Conservation (phyloP, 331 rosid genomes). For the Malus hybrid region DNA sequence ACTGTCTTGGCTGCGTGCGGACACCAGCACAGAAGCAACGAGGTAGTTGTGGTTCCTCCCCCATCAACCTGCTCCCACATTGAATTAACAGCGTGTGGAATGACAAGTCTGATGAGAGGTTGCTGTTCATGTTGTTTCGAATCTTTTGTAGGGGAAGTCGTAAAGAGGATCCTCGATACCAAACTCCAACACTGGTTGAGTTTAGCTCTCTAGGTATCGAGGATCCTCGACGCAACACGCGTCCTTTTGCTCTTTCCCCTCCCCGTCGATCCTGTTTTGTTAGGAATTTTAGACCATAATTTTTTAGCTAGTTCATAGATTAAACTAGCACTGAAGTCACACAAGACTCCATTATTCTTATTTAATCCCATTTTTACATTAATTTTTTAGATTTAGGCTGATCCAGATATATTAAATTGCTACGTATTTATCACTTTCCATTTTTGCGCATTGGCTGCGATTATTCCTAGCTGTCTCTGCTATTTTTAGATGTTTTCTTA, state of each 20-base stretch:
- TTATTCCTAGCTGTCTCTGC: background rate
- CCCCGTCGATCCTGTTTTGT: slow-evolving; percentile 23
- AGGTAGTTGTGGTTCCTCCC: slow-evolving; percentile 47
- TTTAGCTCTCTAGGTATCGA: slow-evolving; percentile 42
- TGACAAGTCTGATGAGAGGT: slow-evolving; percentile 52
- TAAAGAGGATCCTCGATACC: slow-evolving; percentile 52
- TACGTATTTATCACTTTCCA: background rate
- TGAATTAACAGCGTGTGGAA: slow-evolving; percentile 45
- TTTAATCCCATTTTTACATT: background rate
- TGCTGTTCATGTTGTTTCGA: slow-evolving; percentile 82
- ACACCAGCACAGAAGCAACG: slow-evolving; percentile 48
- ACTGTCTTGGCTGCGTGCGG: slow-evolving; percentile 74
- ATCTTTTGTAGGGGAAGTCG: slow-evolving; percentile 56
- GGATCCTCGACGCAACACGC: slow-evolving; percentile 8
- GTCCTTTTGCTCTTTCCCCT: slow-evolving; percentile 22
- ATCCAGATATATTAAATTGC: background rate
- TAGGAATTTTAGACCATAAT: slow-evolving; percentile 26
- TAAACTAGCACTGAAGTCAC: slow-evolving; percentile 30
- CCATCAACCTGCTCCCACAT: slow-evolving; percentile 72
- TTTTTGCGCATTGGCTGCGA: background rate
- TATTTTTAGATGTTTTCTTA: no score
- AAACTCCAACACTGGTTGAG: slow-evolving; percentile 46
- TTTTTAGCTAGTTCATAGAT: slow-evolving; percentile 52
- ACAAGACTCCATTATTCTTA: slow-evolving; percentile 9
- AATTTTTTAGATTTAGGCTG: slow-evolving; percentile 10